Evolutionary conservation across 1,284 basidiomycete species (phyloP).

Genomic region (Moesziomyces sp.): DNA sequence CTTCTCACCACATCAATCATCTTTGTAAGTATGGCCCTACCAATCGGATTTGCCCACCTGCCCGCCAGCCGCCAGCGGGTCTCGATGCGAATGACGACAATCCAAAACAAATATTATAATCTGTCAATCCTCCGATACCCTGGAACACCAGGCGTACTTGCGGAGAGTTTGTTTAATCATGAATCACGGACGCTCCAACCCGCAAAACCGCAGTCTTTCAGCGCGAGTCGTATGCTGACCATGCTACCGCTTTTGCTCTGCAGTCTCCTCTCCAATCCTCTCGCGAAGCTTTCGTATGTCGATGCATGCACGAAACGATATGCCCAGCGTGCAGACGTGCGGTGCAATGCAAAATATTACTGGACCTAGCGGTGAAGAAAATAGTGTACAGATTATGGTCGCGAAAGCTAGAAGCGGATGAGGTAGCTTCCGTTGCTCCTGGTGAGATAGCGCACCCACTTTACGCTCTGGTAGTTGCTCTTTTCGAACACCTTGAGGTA

Average conservation of each 20-base stretch:
- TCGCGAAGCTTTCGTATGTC: too few relatives aligned
- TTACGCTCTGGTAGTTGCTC: constrained; percentile 79
- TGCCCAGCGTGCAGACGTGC: too few relatives aligned
- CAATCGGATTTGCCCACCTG: background rate
- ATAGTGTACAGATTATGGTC: background rate
- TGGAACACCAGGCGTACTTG: background rate
- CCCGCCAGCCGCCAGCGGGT: too few relatives aligned
- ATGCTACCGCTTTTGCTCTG: too few relatives aligned
- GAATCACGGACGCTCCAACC: constrained; percentile 1
- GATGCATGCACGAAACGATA: too few relatives aligned
- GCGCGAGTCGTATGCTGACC: too few relatives aligned
- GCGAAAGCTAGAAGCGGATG: constrained; percentile 49
- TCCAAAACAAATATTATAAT: constrained; percentile 29
- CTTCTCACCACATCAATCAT: background rate
- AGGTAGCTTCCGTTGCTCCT: constrained; percentile 57
- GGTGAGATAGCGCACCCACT: constrained; percentile 66
- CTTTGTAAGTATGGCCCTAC: background rate
- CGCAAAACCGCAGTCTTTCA: too few relatives aligned
- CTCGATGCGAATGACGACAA: constrained; percentile 34
- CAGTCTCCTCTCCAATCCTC: too few relatives aligned
- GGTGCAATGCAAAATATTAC: too few relatives aligned
- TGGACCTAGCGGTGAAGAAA: too few relatives aligned
- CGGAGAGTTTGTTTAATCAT: constrained; percentile 13
- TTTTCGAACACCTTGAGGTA: constrained; percentile 99
- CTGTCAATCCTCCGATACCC: constrained; percentile 49